Evolutionary conservation across 495 filamentous ascomycete species (phyloP).

Genomic region (Aspergillus avenaceus): DNA sequence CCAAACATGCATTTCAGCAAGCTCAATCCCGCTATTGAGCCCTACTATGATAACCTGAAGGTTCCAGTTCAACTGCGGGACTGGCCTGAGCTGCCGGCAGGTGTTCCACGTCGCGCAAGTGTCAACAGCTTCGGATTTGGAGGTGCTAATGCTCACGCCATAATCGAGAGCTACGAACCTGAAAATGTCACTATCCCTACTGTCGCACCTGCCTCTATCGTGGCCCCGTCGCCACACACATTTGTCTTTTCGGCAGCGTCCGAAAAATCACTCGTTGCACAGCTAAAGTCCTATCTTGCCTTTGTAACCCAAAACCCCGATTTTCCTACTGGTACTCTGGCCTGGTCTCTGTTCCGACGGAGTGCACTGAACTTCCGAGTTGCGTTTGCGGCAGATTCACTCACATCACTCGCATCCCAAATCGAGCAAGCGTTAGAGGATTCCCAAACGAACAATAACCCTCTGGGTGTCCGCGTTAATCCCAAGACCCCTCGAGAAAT

Average conservation of each 20-base stretch:
- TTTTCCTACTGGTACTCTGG: neutral
- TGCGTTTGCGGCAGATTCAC: no score
- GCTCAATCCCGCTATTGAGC: conserved; percentile 42
- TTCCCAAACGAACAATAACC: neutral
- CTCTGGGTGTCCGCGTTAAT: no score
- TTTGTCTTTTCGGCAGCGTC: neutral
- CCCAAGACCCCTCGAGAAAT: neutral
- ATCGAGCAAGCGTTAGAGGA: neutral
- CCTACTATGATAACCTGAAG: conserved; percentile 34
- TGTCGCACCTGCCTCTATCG: no score
- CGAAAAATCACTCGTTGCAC: neutral
- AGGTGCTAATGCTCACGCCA: conserved; percentile 60
- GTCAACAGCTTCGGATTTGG: conserved; percentile 56
- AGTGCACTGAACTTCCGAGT: no score
- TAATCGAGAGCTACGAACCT: conserved; percentile 31
- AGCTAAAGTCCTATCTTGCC: neutral
- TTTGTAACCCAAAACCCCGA: neutral
- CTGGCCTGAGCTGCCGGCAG: conserved; percentile 12
- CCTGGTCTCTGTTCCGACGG: neutral
- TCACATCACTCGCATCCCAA: neutral
- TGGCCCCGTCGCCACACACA: no score
- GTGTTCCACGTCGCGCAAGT: conserved; percentile 26
- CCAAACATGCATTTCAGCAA: conserved; percentile 55
- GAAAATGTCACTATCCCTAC: neutral
- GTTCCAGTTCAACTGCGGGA: conserved; percentile 32